Percentiles rank a stretch among this genome's conserved stretches.
Conservation (phyloP, 176 grass and related monocot genomes). For the Hordeum marinum region DNA sequence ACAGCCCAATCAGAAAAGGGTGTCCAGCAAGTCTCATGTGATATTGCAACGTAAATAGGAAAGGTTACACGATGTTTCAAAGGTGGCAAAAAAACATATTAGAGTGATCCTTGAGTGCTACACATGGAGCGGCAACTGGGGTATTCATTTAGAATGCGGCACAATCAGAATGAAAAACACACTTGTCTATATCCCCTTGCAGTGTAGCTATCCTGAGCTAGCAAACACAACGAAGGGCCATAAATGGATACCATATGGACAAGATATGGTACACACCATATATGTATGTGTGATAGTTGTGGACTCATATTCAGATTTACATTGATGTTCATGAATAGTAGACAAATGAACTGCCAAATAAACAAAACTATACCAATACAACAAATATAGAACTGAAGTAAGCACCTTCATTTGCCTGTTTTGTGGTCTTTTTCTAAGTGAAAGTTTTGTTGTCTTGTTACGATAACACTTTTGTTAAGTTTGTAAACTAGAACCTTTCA, state of each 20-base stretch:
- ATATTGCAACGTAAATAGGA: slow-evolving; percentile 11
- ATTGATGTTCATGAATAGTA: background rate
- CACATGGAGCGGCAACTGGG: background rate
- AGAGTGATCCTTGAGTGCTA: background rate
- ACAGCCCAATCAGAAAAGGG: slow-evolving; percentile 30
- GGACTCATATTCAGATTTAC: background rate
- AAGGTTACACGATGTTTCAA: slow-evolving; percentile 17
- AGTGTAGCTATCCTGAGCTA: slow-evolving; percentile 2
- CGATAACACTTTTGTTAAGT: background rate
- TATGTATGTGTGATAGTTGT: background rate
- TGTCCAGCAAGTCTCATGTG: background rate
- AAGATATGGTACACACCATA: background rate
- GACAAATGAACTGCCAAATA: background rate
- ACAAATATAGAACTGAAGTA: background rate
- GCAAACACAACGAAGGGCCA: background rate
- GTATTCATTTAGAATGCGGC: slow-evolving; percentile 6
- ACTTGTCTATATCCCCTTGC: background rate
- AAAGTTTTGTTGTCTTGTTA: background rate
- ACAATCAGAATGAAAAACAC: slow-evolving; percentile 1
- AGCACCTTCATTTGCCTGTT: background rate
- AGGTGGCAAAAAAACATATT: slow-evolving; percentile 11
- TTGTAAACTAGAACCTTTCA: background rate
- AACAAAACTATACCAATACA: background rate
- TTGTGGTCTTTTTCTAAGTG: background rate
- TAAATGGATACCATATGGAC: background rate